phyloP scores from a whole-genome alignment of 139 green algal genomes.

The Nannochloris sp. region DNA sequence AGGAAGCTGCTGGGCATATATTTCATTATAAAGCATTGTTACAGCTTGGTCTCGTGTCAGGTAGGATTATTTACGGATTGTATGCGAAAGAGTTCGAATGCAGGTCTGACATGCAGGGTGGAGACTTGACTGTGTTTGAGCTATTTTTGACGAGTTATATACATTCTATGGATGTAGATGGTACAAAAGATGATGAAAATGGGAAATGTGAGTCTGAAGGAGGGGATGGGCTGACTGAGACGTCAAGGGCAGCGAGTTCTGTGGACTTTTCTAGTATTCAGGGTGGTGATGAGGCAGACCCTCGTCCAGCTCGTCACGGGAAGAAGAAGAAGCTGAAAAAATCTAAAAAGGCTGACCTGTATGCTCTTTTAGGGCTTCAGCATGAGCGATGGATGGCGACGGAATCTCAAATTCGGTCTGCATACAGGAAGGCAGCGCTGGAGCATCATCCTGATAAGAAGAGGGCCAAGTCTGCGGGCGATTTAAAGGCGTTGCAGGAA shows the following conservation, averaged over 20 bases:
- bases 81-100: not conserved
- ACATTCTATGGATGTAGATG: slow-evolving; percentile 2
- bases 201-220: not conserved
- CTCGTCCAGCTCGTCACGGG: not conserved
- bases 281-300: slow-evolving; percentile 12
- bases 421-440: slow-evolving; percentile 71
- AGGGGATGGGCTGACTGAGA: not conserved
- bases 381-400: slow-evolving; percentile 69
- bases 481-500: slow-evolving; percentile 30
- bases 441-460: slow-evolving; percentile 90
- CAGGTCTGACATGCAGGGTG: not conserved
- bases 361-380: slow-evolving; percentile 73
- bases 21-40: slow-evolving; percentile 53
- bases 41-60: slow-evolving; percentile 54
- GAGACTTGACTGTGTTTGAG: not conserved
- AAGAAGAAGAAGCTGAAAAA: slow-evolving; percentile 59
- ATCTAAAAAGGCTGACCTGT: slow-evolving; percentile 56
- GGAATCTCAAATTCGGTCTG: slow-evolving; percentile 67
- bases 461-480: slow-evolving; percentile 8
- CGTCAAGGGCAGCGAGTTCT: slow-evolving; percentile 8
- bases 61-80: not conserved
- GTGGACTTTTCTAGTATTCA: slow-evolving; percentile 18
- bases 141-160: no score
- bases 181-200: slow-evolving; percentile 10
- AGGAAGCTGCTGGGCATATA: slow-evolving; percentile 53